Conservation (phyloP, 805 yeast species). For the Yamadazyma tumulicola region DNA sequence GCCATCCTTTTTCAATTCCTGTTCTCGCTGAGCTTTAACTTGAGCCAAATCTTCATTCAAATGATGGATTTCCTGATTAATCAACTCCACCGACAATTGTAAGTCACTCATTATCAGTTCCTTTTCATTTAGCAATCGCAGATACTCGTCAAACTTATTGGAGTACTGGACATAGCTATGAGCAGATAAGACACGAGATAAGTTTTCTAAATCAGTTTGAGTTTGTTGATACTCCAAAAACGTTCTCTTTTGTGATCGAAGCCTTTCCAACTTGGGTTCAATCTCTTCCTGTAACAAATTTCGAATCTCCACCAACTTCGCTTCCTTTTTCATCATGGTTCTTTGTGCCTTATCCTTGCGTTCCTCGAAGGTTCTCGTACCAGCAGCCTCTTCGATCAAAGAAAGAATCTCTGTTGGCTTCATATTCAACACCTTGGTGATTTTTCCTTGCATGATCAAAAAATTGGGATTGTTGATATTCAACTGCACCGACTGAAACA, state of each 20-base stretch:
- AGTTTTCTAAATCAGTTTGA: slow-evolving; percentile 73
- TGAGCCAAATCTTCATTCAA: slow-evolving; percentile 59
- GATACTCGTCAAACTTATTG: slow-evolving; percentile 39
- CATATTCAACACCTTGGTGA: slow-evolving; percentile 96
- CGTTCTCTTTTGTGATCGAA: slow-evolving; percentile 75
- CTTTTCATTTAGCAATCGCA: slow-evolving; percentile 40
- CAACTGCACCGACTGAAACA: slow-evolving; percentile 92
- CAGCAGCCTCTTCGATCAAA: slow-evolving; percentile 96
- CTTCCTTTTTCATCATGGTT: slow-evolving; percentile 88
- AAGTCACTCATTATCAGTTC: slow-evolving; percentile 39
- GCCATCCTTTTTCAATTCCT: slow-evolving; percentile 60
- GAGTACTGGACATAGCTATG: slow-evolving; percentile 57
- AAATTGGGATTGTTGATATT: slow-evolving; percentile 97
- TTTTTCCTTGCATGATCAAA: slow-evolving; percentile 97
- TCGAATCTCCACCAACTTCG: slow-evolving; percentile 75
- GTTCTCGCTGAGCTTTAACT: slow-evolving; percentile 50
- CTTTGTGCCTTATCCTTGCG: slow-evolving; percentile 87
- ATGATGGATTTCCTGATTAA: slow-evolving; percentile 52
- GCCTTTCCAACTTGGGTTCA: slow-evolving; percentile 82
- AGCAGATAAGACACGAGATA: slow-evolving; percentile 71
- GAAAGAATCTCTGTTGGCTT: slow-evolving; percentile 86
- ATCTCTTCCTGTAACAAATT: slow-evolving; percentile 78
- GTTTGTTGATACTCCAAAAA: slow-evolving; percentile 84
- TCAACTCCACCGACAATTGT: slow-evolving; percentile 41
- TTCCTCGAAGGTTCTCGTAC: slow-evolving; percentile 93